Conservation (phyloP, 305 asterid genomes). For the Solanum aculeatissimum region DNA sequence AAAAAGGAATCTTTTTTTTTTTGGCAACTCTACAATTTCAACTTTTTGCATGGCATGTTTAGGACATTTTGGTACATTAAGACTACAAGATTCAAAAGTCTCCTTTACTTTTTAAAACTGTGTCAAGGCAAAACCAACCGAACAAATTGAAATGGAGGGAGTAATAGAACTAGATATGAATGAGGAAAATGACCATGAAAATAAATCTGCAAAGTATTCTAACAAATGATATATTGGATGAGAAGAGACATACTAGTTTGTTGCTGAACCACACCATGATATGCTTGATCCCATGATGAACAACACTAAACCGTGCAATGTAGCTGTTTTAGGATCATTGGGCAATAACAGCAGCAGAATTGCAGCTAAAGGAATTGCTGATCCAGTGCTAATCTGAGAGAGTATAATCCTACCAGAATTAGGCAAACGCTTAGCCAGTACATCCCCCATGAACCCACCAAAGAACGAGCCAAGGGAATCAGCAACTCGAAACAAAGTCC, state of each 20-base stretch:
- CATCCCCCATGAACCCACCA: constrained; percentile 79
- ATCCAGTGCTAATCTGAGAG: constrained; percentile 47
- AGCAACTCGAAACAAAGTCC: constrained; percentile 46
- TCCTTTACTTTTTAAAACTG: not conserved
- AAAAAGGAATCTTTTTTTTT: not conserved
- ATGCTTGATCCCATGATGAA: constrained; percentile 41
- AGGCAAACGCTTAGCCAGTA: constrained; percentile 46
- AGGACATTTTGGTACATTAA: not conserved
- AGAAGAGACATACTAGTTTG: constrained; percentile 51
- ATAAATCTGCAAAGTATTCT: not conserved
- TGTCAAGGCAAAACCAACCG: not conserved
- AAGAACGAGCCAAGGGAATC: constrained; percentile 52
- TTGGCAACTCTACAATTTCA: too few species aligned
- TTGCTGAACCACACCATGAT: constrained; percentile 74
- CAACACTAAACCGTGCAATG: constrained; percentile 46
- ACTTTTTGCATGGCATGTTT: too few species aligned
- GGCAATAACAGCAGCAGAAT: constrained; percentile 54
- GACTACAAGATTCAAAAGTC: not conserved
- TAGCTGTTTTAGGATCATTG: constrained; percentile 39
- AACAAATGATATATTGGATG: not conserved
- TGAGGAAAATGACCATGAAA: not conserved
- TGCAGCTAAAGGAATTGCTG: constrained; percentile 58
- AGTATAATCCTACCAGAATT: constrained; percentile 56
- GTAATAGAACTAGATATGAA: not conserved
- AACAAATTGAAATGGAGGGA: not conserved